A percentile compares a stretch with the other conserved stretches of the same genome.
These are phyloP conservation scores for Chrysoporthe puriensis DNA, from an alignment of 2,329 filamentous ascomycete genomes.

Conservation along the genomic window DNA sequence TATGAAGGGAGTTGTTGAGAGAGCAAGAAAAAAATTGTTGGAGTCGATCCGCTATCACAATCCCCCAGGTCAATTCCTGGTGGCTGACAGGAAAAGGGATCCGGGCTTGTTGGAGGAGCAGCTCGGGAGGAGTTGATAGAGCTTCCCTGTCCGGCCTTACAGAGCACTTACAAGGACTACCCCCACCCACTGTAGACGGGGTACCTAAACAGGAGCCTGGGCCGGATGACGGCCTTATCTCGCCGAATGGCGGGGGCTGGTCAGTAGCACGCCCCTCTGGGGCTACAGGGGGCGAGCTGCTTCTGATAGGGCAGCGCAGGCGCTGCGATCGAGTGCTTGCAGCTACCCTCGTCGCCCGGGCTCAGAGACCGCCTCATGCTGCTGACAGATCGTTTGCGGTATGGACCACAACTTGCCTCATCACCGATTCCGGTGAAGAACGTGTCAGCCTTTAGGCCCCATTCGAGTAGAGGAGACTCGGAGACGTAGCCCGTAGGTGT, in stretches of 20 bases:
- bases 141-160: neutral
- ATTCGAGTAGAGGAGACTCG: neutral
- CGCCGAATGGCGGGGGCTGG: constrained; percentile 23
- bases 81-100: constrained; percentile 15
- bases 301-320: constrained; percentile 6
- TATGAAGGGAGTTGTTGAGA: neutral
- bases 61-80: constrained; percentile 7
- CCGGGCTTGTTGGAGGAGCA: no score
- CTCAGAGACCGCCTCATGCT: neutral
- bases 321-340: constrained; percentile 13
- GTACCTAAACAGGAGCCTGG: neutral
- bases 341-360: neutral
- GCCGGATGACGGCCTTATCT: constrained; percentile 25
- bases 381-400: constrained; percentile 6
- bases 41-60: constrained; percentile 1
- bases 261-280: constrained; percentile 10
- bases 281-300: neutral
- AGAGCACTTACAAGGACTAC: neutral
- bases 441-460: neutral
- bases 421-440: constrained; percentile 7
- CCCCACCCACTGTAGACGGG: neutral
- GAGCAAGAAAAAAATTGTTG: constrained; percentile 2
- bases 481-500: constrained; percentile 12
- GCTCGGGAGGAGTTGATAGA: constrained; percentile 7
- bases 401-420: neutral